phyloP scores from a whole-genome alignment of 495 filamentous ascomycete genomes.

The Aspergillus sparsus region DNA sequence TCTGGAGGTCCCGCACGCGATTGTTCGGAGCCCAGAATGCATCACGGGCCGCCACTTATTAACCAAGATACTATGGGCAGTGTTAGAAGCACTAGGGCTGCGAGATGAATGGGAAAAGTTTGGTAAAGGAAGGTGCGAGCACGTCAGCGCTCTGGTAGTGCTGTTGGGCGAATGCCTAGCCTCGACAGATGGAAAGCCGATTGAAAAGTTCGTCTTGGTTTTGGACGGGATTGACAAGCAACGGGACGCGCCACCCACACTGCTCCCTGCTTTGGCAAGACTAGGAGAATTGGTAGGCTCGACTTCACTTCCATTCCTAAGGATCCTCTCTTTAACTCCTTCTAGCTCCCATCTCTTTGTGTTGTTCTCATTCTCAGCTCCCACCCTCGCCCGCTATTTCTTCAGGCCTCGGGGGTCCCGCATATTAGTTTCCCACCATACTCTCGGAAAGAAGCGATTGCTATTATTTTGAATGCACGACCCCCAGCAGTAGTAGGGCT shows the following conservation, averaged over 20 bases:
- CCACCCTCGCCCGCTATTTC: conserved; percentile 66
- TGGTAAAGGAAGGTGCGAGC: conserved; percentile 69
- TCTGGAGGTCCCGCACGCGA: conserved; percentile 60
- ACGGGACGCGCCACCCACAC: conserved; percentile 73
- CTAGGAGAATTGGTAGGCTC: conserved; percentile 72
- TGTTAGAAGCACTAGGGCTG: conserved; percentile 40
- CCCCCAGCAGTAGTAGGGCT: conserved; percentile 37
- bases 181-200: conserved; percentile 25
- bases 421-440: conserved; percentile 87
- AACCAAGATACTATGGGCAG: conserved; percentile 54
- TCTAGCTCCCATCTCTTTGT: conserved; percentile 76
- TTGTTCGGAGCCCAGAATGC: conserved; percentile 80
- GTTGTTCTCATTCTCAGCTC: conserved; percentile 74
- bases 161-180: conserved; percentile 59
- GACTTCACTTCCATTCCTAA: background rate
- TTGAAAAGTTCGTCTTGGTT: conserved; percentile 71
- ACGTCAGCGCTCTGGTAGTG: conserved; percentile 69
- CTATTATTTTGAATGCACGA: conserved; percentile 61
- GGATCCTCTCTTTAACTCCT: background rate
- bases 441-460: conserved; percentile 72
- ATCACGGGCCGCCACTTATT: conserved; percentile 88
- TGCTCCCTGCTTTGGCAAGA: conserved; percentile 79
- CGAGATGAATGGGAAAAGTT: conserved; percentile 42
- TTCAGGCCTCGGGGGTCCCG: conserved; percentile 71
- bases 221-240: conserved; percentile 91